Evolutionary conservation across 2,329 filamentous ascomycete genomes (phyloP).

Genomic region (Colletotrichum spaethianum): DNA sequence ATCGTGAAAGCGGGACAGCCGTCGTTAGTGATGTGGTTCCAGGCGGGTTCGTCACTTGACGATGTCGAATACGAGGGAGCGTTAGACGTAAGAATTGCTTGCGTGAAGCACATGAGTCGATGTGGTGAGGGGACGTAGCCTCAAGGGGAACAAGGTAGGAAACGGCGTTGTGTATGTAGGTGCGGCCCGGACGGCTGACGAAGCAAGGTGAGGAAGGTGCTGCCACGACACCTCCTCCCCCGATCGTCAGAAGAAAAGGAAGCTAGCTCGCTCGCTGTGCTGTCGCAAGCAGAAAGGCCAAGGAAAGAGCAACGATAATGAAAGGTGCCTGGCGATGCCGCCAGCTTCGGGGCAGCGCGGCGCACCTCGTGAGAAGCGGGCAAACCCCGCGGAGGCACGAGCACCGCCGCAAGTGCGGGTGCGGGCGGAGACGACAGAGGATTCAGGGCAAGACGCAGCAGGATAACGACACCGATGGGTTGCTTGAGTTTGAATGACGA

Average conservation of each 20-base stretch:
- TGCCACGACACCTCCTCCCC: background rate
- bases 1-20: no score
- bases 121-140: background rate
- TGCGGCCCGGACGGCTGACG: constrained; percentile 1
- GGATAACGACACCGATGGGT: background rate
- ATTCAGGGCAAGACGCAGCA: background rate
- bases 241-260: background rate
- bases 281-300: background rate
- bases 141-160: background rate
- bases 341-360: background rate
- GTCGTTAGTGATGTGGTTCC: background rate
- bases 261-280: background rate
- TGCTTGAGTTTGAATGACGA: background rate
- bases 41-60: constrained; percentile 5
- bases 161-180: background rate
- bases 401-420: constrained; percentile 1
- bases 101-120: background rate
- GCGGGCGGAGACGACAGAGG: background rate
- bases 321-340: background rate
- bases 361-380: background rate
- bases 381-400: constrained; percentile 12
- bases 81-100: background rate
- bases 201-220: background rate
- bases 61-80: background rate
- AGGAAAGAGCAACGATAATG: background rate